Evolutionary conservation across 495 filamentous ascomycete species (phyloP).

Genomic region (Alectoria sarmentosa): DNA sequence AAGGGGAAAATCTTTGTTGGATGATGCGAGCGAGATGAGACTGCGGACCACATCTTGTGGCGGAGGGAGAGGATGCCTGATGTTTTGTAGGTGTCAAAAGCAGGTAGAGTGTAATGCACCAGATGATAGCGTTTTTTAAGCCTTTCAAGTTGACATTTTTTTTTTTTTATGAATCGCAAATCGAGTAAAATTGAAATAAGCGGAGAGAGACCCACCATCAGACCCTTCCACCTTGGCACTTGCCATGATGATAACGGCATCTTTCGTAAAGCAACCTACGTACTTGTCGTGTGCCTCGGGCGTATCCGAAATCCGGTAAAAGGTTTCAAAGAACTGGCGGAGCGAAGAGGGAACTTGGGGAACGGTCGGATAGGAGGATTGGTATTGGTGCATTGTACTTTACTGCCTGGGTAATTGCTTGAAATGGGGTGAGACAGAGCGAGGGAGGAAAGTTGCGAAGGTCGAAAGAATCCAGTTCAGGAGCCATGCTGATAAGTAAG

Average conservation of each 20-base stretch:
- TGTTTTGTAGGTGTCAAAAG: not conserved
- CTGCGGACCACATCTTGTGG: constrained; percentile 50
- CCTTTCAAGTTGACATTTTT: not conserved
- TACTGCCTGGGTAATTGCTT: too few species aligned
- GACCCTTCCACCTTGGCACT: constrained; percentile 42
- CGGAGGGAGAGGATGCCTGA: constrained; percentile 49
- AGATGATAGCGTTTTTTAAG: not conserved
- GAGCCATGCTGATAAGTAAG: too few species aligned
- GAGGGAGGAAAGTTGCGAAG: too few species aligned
- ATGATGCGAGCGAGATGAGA: constrained; percentile 44
- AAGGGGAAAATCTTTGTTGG: constrained; percentile 47
- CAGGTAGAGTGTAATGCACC: not conserved
- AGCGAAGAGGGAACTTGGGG: not conserved
- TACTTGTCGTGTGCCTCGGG: constrained; percentile 51
- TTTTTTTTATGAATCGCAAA: not conserved
- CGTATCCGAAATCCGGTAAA: constrained; percentile 53
- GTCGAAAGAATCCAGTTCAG: too few species aligned
- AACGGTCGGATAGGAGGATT: not conserved
- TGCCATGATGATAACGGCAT: constrained; percentile 53
- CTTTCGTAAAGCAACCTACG: constrained; percentile 45
- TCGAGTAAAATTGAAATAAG: not conserved
- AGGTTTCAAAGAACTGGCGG: constrained; percentile 32
- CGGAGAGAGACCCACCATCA: not conserved
- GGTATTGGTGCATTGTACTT: not conserved
- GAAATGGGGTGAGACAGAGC: too few species aligned